phyloP scores from a whole-genome alignment of 345 rosid species.

The Hibiscus tridactylites region DNA sequence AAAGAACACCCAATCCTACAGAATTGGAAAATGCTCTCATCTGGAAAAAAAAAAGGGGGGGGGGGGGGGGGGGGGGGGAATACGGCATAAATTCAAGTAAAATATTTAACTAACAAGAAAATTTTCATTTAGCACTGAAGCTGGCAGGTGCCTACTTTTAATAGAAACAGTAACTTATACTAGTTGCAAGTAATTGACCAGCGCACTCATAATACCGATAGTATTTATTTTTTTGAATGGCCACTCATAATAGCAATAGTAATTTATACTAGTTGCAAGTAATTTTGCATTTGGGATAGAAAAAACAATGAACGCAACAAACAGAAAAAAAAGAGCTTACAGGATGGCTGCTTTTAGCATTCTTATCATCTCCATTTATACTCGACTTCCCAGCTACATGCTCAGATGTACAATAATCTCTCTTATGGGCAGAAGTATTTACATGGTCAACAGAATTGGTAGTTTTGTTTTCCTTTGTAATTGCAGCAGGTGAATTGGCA shows the following conservation, averaged over 20 bases:
- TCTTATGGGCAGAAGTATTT: constrained; percentile 35
- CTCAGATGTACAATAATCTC: constrained; percentile 50
- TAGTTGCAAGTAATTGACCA: too few relatives aligned
- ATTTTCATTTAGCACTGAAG: neutral
- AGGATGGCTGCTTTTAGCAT: constrained; percentile 27
- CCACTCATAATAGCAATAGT: too few relatives aligned
- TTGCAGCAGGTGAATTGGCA: constrained; percentile 32
- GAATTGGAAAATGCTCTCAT: neutral
- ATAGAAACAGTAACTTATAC: too few relatives aligned
- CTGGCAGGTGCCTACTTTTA: too few relatives aligned
- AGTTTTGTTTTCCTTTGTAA: constrained; percentile 52
- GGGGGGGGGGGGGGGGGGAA: too few relatives aligned
- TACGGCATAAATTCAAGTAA: neutral
- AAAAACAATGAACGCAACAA: neutral
- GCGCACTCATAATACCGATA: neutral
- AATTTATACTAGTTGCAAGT: neutral
- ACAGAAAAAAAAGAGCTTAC: constrained; percentile 38
- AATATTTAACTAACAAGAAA: neutral
- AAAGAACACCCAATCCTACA: constrained; percentile 6
- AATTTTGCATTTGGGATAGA: neutral
- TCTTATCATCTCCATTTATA: constrained; percentile 48
- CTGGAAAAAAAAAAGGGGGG: neutral
- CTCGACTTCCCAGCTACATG: constrained; percentile 31
- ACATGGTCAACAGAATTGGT: constrained; percentile 39
- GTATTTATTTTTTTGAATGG: neutral